A percentile compares a stretch with the other conserved stretches of the same genome.
These are phyloP conservation scores for Yarrowia deformans DNA, from an alignment of 805 yeast species.

Conservation along the genomic window DNA sequence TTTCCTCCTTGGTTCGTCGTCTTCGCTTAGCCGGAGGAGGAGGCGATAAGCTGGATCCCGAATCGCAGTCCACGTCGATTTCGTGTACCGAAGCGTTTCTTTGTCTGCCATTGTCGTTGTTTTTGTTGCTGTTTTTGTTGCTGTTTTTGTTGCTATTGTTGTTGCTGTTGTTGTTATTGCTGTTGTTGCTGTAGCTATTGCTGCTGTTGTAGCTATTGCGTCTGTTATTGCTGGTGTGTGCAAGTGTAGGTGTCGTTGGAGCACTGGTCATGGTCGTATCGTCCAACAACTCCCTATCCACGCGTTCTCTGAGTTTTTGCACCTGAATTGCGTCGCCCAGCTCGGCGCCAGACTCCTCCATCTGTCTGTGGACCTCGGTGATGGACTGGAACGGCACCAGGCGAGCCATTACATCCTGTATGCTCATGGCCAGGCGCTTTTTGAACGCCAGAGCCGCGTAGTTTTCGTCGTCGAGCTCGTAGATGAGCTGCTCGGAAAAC, in stretches of 20 bases:
- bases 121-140: not conserved
- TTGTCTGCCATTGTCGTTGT: not conserved
- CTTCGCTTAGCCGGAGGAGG: slow-evolving; percentile 6
- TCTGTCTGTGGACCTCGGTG: not conserved
- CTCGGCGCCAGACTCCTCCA: not conserved
- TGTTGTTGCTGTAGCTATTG: not conserved
- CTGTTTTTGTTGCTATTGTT: too few relatives aligned
- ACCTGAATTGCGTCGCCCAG: slow-evolving; percentile 5
- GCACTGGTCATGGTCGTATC: not conserved
- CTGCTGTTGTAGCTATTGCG: too few relatives aligned
- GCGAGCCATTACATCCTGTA: not conserved
- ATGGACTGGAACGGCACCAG: not conserved
- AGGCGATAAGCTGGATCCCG: not conserved
- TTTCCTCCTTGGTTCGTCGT: not conserved
- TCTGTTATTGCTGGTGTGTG: too few relatives aligned
- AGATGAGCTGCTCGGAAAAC: slow-evolving; percentile 6
- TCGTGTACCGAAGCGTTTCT: not conserved
- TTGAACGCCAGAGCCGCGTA: slow-evolving; percentile 26
- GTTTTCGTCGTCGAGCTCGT: slow-evolving; percentile 19
- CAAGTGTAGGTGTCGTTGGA: not conserved
- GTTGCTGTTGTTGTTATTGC: not conserved
- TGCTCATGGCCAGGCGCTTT: slow-evolving; percentile 4
- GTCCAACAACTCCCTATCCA: not conserved
- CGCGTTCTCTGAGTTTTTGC: not conserved
- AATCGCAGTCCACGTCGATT: not conserved